Base-by-base conservation (phyloP, 352 stramenopile species). In the Plasmopara viticola region DNA sequence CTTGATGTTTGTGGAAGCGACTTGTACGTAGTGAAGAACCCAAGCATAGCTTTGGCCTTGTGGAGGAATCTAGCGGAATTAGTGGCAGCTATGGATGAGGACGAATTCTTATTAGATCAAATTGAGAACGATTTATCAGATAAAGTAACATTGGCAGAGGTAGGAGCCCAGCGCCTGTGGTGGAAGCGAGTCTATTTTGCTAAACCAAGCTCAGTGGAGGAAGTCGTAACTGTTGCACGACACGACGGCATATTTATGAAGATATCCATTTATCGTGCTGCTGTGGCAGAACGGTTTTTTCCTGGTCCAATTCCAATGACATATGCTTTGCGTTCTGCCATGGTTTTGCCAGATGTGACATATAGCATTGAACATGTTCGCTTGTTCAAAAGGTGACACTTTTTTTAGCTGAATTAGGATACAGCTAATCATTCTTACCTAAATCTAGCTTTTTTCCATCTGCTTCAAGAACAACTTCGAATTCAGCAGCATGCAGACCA, bases 101-200 rank as follows among this genome's bases (percentile, higher is more conserved):
- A 73, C 48, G 62, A 77, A 34, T 67, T 74, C 60, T 58, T 65
- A 40, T 33, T 53, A 48, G 56, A 51, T 46, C 64, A 72, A 61
- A 20, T 60, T 42, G 18, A 42, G 5, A 20, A 18, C n/a, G 34
- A 56, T 29, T 10, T 43, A 3, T 60, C 38, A 8, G 41, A 53
- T 6, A 46, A 62, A 58, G 43, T 60, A 45, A 68, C 60, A 18
- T 53, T 78, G 43, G 44, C 48, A 47, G 65, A 70, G 47, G 51
- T 78, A 17, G 62, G 65, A 44, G 18, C 33, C 30, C 67, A 60
- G 20, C 57, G 29, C 14, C 40, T 35, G 14, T 91, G 80, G 80
- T 91, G 80, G 80, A 78, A 75, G 25, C 58, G 66, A n/a, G 43
- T 78, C 1, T 91, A 72, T 53, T 83, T 87, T 42, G 64, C 62